These are phyloP conservation scores for Penstemon eatonii DNA, from an alignment of 257 asterid genomes.

Conservation along the genomic window DNA sequence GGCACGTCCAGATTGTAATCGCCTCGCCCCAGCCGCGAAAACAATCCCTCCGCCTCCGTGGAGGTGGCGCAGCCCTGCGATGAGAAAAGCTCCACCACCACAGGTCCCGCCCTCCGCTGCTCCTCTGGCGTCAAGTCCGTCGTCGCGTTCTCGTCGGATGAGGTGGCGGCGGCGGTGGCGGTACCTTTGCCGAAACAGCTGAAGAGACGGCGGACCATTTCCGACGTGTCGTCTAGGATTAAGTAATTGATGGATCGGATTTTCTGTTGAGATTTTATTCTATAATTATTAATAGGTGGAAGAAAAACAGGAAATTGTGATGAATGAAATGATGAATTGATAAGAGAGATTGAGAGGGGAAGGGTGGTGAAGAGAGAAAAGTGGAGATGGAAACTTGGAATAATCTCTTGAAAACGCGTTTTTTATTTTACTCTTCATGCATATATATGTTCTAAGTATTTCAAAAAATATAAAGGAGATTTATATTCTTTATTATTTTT, in stretches of 20 bases:
- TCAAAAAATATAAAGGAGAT: too few relatives aligned
- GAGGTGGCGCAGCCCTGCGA: constrained; percentile 96
- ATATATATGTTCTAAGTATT: too few relatives aligned
- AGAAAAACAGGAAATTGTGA: background rate
- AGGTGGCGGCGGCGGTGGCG: background rate
- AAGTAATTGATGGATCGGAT: background rate
- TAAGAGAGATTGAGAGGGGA: background rate
- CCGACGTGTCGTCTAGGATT: constrained; percentile 38
- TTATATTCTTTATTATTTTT: too few relatives aligned
- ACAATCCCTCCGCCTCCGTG: constrained; percentile 78
- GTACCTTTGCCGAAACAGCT: constrained; percentile 52
- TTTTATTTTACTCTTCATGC: too few relatives aligned
- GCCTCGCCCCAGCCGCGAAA: constrained; percentile 87
- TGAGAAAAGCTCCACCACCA: constrained; percentile 84
- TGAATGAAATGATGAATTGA: background rate
- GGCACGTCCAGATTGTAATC: constrained; percentile 70
- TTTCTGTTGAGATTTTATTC: background rate
- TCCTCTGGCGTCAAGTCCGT: constrained; percentile 63
- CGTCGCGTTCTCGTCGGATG: constrained; percentile 41
- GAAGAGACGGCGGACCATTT: constrained; percentile 74
- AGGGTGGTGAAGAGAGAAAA: constrained; percentile 11
- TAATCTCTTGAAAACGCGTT: too few relatives aligned
- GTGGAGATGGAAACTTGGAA: background rate
- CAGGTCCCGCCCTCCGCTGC: constrained; percentile 58
- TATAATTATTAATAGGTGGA: background rate